A percentile compares a stretch with the other conserved stretches of the same genome.
Evolutionary conservation across 352 stramenopile species (phyloP).

Genomic region (Plasmopara halstedii): DNA sequence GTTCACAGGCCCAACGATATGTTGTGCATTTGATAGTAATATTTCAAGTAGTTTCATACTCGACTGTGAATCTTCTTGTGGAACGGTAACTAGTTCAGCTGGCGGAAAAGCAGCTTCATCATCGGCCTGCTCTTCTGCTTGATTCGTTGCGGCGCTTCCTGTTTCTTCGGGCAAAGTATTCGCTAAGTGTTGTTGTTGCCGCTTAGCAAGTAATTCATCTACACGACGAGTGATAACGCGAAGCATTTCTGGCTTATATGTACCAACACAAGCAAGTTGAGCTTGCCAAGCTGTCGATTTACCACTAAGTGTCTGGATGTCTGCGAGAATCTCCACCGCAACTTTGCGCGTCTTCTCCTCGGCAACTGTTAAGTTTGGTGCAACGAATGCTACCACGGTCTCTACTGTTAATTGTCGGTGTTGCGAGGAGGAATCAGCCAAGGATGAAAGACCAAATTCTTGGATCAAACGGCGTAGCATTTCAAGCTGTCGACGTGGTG

Average conservation of each 20-base stretch:
- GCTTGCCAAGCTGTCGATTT: conserved; percentile 19
- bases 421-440: not conserved
- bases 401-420: conserved; percentile 37
- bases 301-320: conserved; percentile 29
- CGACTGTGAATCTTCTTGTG: conserved; percentile 45
- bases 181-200: conserved; percentile 29
- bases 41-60: conserved; percentile 37
- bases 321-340: conserved; percentile 60
- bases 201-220: conserved; percentile 51
- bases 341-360: conserved; percentile 73
- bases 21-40: conserved; percentile 29
- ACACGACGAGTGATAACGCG: conserved; percentile 65
- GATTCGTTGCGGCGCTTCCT: conserved; percentile 31
- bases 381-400: conserved; percentile 58
- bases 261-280: conserved; percentile 17
- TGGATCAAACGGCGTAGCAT: conserved; percentile 47
- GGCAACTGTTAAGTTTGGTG: conserved; percentile 60
- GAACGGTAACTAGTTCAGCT: conserved; percentile 20
- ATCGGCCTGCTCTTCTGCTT: conserved; percentile 33
- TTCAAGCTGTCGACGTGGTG: conserved; percentile 45
- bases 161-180: conserved; percentile 8
- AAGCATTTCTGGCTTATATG: conserved; percentile 69
- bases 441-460: conserved; percentile 34
- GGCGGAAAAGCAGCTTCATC: conserved; percentile 25
- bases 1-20: conserved; percentile 48